These are phyloP conservation scores for Oryza meridionalis DNA, from an alignment of 176 grass and related monocot species.

Conservation along the genomic window DNA sequence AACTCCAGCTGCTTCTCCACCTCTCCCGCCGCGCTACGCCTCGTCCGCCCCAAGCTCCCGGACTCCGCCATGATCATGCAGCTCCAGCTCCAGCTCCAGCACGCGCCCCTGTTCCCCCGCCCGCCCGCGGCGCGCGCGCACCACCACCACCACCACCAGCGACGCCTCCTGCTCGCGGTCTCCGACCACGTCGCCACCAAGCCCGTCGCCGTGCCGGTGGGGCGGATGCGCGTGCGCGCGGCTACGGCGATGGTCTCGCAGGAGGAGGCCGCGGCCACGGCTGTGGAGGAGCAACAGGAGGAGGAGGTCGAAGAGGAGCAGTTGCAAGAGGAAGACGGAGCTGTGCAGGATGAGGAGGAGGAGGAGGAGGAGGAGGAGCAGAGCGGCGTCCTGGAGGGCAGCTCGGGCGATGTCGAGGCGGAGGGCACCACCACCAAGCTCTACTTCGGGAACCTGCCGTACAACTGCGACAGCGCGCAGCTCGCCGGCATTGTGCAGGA, in stretches of 20 bases:
- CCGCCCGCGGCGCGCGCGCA: conserved; percentile 23
- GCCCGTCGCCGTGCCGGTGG: conserved; percentile 8
- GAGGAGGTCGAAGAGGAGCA: not conserved
- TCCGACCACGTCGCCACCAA: conserved; percentile 8
- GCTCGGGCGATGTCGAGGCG: not conserved
- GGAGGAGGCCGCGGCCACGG: conserved; percentile 55
- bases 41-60: conserved; percentile 16
- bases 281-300: conserved; percentile 46
- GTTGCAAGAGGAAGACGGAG: conserved; percentile 44
- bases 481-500: conserved; percentile 90
- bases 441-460: conserved; percentile 93
- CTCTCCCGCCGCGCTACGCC: conserved; percentile 37
- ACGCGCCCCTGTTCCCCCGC: conserved; percentile 14
- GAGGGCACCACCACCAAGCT: conserved; percentile 61
- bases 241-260: conserved; percentile 45
- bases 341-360: not conserved
- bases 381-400: not conserved
- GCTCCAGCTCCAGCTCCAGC: conserved; percentile 24
- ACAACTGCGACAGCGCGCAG: conserved; percentile 92
- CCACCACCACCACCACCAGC: not conserved
- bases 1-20: conserved; percentile 63
- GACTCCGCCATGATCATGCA: conserved; percentile 16
- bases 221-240: not conserved
- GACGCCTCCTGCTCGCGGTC: conserved; percentile 20
- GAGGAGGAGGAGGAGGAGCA: conserved; percentile 6